Evolutionary conservation across 352 stramenopile species (phyloP).

Genomic region (Phytophthora pini): DNA sequence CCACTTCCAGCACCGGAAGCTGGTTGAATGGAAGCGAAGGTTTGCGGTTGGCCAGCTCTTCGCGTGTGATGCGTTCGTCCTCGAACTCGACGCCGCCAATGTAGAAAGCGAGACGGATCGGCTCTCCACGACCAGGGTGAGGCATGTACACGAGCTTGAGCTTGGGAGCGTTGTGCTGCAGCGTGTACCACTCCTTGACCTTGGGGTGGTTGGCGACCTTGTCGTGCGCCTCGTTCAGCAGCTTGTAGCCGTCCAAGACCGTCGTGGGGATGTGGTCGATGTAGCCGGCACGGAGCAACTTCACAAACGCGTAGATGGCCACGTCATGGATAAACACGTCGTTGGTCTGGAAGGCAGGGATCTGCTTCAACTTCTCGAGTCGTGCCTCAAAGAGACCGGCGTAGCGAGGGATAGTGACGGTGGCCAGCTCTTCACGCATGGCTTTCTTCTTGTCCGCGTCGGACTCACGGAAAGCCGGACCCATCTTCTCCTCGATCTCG

Average conservation of each 20-base stretch:
- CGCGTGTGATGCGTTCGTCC: conserved; percentile 49
- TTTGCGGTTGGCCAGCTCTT: conserved; percentile 51
- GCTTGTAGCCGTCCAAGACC: conserved; percentile 39
- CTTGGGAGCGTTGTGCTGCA: conserved; percentile 38
- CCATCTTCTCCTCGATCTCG: conserved; percentile 46
- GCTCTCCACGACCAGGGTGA: conserved; percentile 46
- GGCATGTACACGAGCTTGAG: conserved; percentile 71
- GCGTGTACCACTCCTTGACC: conserved; percentile 46
- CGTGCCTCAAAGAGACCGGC: conserved; percentile 38
- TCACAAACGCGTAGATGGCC: conserved; percentile 44
- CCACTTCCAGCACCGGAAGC: conserved; percentile 56
- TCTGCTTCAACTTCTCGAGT: conserved; percentile 44
- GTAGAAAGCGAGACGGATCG: conserved; percentile 56
- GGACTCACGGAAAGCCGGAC: conserved; percentile 31
- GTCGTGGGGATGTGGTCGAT: conserved; percentile 48
- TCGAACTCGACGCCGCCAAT: conserved; percentile 63
- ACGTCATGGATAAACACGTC: conserved; percentile 45
- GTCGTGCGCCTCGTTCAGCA: conserved; percentile 35
- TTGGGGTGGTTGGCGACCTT: conserved; percentile 44
- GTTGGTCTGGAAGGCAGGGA: conserved; percentile 43
- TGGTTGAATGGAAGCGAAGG: conserved; percentile 51
- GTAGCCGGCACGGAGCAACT: conserved; percentile 38
- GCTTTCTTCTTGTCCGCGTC: conserved; percentile 51
- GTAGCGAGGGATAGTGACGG: conserved; percentile 36
- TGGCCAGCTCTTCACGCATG: conserved; percentile 40